Conservation (phyloP, 441 rosid species). For the Gossypium schwendimanii region DNA sequence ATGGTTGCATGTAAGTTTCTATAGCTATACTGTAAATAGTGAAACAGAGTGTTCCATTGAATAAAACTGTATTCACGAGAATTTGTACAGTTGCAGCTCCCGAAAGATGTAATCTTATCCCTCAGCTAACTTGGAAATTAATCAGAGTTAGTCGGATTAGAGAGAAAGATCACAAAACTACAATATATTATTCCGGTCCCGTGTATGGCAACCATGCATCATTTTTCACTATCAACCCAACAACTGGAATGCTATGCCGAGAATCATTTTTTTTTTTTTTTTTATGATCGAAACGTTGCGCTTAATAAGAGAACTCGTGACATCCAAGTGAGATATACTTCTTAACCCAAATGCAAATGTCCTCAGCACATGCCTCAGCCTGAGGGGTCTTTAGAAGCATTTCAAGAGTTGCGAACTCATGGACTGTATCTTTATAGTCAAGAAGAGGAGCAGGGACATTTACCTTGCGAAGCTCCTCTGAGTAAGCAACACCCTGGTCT, state of each 20-base stretch:
- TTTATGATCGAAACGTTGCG: neutral
- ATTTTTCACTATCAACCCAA: neutral
- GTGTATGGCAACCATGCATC: neutral
- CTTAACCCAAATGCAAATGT: slow-evolving; percentile 85
- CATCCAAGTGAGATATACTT: slow-evolving; percentile 75
- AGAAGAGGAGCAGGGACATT: slow-evolving; percentile 83
- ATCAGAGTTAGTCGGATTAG: neutral
- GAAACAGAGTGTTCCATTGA: neutral
- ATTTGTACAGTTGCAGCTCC: slow-evolving; percentile 1
- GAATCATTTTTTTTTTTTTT: neutral
- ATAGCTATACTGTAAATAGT: neutral
- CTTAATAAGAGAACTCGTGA: slow-evolving; percentile 76
- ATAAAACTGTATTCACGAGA: neutral
- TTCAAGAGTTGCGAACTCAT: slow-evolving; percentile 87
- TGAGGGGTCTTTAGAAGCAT: slow-evolving; percentile 79
- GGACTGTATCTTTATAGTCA: slow-evolving; percentile 87
- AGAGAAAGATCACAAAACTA: slow-evolving; percentile 7
- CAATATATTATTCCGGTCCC: slow-evolving; percentile 6
- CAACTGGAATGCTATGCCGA: slow-evolving; percentile 13
- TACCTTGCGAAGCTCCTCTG: slow-evolving; percentile 79
- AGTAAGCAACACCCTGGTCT: slow-evolving; percentile 85
- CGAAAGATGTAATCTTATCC: slow-evolving; percentile 23
- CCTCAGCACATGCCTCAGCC: slow-evolving; percentile 87
- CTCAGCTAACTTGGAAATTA: neutral
- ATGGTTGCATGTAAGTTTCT: neutral